Evolutionary conservation across 768 basidiomycete genomes (phyloP), one percentile per base, ranked within the genome.

Genomic region (Amanita polypyramis): DNA sequence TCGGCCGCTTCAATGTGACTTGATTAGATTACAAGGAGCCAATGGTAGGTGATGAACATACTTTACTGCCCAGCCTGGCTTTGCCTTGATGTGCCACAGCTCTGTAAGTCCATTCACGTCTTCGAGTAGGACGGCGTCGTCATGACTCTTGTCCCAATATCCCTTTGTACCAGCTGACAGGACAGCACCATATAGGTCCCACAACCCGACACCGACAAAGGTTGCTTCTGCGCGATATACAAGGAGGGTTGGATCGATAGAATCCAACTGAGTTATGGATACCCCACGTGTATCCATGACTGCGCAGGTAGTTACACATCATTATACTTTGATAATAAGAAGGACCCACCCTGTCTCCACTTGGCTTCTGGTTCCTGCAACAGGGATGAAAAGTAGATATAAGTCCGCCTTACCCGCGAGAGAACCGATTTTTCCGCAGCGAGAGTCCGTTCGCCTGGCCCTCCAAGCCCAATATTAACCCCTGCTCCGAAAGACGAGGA

Each of bases 281-380:
- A 98, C 95, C 1, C 96, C 95, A 37, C 84, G 77, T 23, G 77
- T 75, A 55, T 99, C 96, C 39, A 85, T 85, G 51, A 75, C 89
- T 50, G 15, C 44, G 52, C 41, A 52, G 37, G 17, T 21, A 39
- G 10, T 50, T 30, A 51, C 27, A 32, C 21, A 43, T 43, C 33
- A 25, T 20, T 30, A 17, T 34, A 48, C 33, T 34, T 5, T 9
- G 8, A 27, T 25, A 42, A 43, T 53, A 45, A 49, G 34, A 54
- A 51, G 23, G 17, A 68, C 82, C 57, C 63, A 90, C 87, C 88
- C 58, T 82, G 73, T 59, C 82, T 82, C 95, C 95, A 99, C 63
- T 99, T 99, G 2, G 92, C 91, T 63, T 97, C 93, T 0, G 96
- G 96, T 58, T 98, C 95, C 63, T 98, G 96, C 42, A 99, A 65